Base-by-base conservation (phyloP, 1,139 yeast species). In the Yamadazyma dushanensis region DNA sequence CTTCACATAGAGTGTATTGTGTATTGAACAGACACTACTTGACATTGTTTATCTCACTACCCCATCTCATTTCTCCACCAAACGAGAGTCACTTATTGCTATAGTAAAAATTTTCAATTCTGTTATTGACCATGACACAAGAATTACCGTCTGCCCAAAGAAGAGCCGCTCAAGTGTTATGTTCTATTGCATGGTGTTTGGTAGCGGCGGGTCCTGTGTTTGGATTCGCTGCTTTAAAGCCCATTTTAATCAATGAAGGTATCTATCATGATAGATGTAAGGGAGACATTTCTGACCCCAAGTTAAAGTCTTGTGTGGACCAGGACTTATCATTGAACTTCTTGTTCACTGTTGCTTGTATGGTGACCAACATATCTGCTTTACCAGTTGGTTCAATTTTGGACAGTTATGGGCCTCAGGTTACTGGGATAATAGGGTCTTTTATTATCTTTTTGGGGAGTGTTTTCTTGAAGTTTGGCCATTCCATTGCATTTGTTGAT, bases 141-240 rank as follows among this genome's bases (percentile, higher is more conserved):
- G 34, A 29, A 14, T 8, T 9, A 9, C 29, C 38, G 16, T 33
- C 59, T 39, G 39, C 38, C 7, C 47, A 37, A 14, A 51, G 49
- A 37, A 50, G 63, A 40, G 39, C 59, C 8, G 47, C 56, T 16
- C 67, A 61, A 39, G 50, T 60, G 11, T 18, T 46, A 11, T 85
- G 95, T 58, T 90, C 97, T 23, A 78, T 87, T 22, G 46, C 71
- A 1, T 89, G 96, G 96, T 89, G 97, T 61, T 64, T 89, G 17
- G 66, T 88, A 26, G 90, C 96, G 2, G 96, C 96, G 0, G 97
- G 97, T 2, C 89, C 95, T 1, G 83, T 89, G 8, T 90, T 90
- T 67, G 95, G 97, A 1, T 90, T 89, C 64, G 96, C 97, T 14
- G 97, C 97, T 3, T 65, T 90, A 37, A 90, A 90, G 54, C 95